Base-by-base conservation (phyloP, 2,329 filamentous ascomycete genomes). In the Neonectria sp. region DNA sequence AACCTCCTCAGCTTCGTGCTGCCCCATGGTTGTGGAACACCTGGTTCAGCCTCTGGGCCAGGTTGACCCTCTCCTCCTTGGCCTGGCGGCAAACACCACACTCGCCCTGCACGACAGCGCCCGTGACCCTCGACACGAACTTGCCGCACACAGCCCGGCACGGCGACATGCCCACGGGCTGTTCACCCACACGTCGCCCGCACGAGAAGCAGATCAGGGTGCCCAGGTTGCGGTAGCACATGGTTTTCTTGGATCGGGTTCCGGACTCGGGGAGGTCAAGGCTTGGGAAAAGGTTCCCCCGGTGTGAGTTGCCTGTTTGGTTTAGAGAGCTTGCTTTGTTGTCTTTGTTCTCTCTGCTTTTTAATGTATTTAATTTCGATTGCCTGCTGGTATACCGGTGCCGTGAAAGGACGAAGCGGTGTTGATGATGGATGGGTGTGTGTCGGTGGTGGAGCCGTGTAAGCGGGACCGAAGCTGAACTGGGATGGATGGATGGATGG, bases 51-150 rank as follows among this genome's bases (percentile, higher is more conserved):
- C 64, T 67, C 61, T 51, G 60, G 5, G 70, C 69, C 60, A 75
- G 53, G 27, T 68, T 67, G 55, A 55, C 70, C 49, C 73, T 71
- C 65, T 69, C 68, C 53, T 72, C 71, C 37, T 69, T 69, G 57
- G 68, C 70, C 11, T 72, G 66, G 37, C 66, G 63, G 29, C 75
- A 76, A 21, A 76, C 75, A 37, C 62, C 65, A 56, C 75, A 76
- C 67, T 77, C 73, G 63, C 69, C 73, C 40, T 66, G 57, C 35
- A 76, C 68, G 13, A 69, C 69, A 45, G 69, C 66, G 27, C 58
- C 64, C n/a, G 75, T 76, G 49, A 75, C 71, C 21, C 71, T 69
- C 40, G 73, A 76, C 59, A 76, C 67, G 53, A 73, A 76, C 70
- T 76, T 76, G 45, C 75, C 75, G 60, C 75, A 76, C 55, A 65